Evolutionary conservation across 257 asterid genomes (phyloP), one percentile per base, ranked within the genome.

Genomic region (Galeopsis tetrahit): DNA sequence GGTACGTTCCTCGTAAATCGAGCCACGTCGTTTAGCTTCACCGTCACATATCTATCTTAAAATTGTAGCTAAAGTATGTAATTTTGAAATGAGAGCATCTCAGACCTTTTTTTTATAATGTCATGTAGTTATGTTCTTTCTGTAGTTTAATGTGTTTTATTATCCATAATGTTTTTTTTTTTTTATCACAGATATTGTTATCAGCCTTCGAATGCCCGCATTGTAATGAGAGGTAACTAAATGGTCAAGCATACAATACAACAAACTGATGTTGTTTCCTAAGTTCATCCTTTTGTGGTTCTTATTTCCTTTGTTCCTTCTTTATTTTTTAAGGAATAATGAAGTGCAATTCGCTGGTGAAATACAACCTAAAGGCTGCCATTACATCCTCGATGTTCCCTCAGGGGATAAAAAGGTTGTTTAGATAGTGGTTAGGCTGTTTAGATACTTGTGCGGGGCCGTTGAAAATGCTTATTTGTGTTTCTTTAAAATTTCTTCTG

Each of bases 301-400:
- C 81, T 83, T 77, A 73, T 66, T 36, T 60, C 46, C 46, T 66
- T 53, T 65, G 55, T 76, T 64, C 70, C 63, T 32, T 69, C 14
- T 71, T 17, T 55, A 9, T 69, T 46, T n/a, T n/a, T n/a, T n/a
- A 75, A 95, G 99, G 90, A 95, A 95, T 77, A 95, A 88, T 79
- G 95, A 88, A 77, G 99, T 90, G 82, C 97, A 92, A 68, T 92
- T 90, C 75, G 98, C 97, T 64, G 99, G 98, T 79, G 99, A 92
- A 77, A 88, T 92, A 64, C 98, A 95, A 81, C 94, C 97, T 36
- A 88, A 88, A 78, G 97, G 98, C 68, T 92, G 98, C 79, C 77
- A 71, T 69, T 90, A 80, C 76, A 4, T 76, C 62, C 83, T 95
- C 69, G 73, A 82, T 51, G 82, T 92, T 79, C 85, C 92, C 13